A percentile compares a stretch with the other conserved stretches of the same genome.
Conservation (phyloP, 306 rosid species). For the Gastrolobium bilobum region DNA sequence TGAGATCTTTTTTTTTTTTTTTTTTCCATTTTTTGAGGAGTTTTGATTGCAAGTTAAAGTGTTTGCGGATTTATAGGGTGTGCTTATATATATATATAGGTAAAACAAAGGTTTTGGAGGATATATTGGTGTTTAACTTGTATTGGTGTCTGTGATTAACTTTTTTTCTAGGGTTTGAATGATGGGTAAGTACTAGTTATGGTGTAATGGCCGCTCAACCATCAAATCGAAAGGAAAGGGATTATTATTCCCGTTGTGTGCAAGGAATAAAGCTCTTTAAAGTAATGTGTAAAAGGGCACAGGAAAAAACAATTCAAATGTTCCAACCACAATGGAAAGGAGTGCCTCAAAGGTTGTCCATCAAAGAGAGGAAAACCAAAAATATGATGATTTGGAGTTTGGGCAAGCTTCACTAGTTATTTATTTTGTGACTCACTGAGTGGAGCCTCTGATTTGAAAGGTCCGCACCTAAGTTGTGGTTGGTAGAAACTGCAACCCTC, state of each 20-base stretch:
- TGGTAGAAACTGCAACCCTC: slow-evolving; percentile 52
- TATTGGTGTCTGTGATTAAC: slow-evolving; percentile 52
- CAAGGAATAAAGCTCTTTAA: slow-evolving; percentile 23
- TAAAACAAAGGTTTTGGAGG: slow-evolving; percentile 42
- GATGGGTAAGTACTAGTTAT: slow-evolving; percentile 37
- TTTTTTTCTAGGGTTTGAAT: slow-evolving; percentile 47
- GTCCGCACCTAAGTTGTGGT: slow-evolving; percentile 43
- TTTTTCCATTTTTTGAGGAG: not conserved
- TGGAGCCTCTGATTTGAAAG: slow-evolving; percentile 51
- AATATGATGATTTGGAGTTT: slow-evolving; percentile 44
- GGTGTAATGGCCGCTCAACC: slow-evolving; percentile 56
- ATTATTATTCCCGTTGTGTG: slow-evolving; percentile 42
- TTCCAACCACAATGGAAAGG: slow-evolving; percentile 45
- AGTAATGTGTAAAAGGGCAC: slow-evolving; percentile 47
- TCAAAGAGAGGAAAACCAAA: slow-evolving; percentile 28
- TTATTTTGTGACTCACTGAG: slow-evolving; percentile 31
- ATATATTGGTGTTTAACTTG: slow-evolving; percentile 43
- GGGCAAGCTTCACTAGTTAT: not conserved
- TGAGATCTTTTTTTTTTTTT: not conserved
- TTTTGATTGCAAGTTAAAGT: slow-evolving; percentile 12
- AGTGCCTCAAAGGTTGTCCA: slow-evolving; percentile 40
- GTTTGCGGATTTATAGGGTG: slow-evolving; percentile 39
- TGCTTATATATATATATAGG: not conserved
- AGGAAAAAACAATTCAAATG: slow-evolving; percentile 54
- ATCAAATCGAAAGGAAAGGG: slow-evolving; percentile 62